Conservation (phyloP, 2,329 filamentous ascomycete genomes). For the Aquanectria penicillioides region DNA sequence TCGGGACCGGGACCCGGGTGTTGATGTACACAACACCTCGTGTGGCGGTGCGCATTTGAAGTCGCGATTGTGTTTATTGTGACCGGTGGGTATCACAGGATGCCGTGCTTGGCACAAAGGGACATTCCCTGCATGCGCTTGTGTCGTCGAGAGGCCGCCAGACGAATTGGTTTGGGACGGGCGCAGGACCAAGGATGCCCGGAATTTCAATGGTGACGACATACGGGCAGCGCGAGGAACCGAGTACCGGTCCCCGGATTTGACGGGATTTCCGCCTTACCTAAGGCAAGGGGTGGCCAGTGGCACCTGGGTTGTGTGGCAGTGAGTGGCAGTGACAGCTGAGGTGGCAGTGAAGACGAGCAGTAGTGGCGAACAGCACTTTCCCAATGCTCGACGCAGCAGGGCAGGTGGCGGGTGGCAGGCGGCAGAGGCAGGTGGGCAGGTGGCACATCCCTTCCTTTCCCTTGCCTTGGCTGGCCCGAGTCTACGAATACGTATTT, state of each 20-base stretch:
- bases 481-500: no score
- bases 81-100: constrained; percentile 9
- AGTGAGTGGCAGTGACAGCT: constrained; percentile 11
- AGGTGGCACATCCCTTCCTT: constrained; percentile 2
- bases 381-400: no score
- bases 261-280: constrained; percentile 17
- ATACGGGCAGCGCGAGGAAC: constrained; percentile 18
- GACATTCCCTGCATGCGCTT: constrained; percentile 13
- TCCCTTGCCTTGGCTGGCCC: not conserved
- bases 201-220: constrained; percentile 10
- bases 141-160: not conserved
- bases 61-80: constrained; percentile 18
- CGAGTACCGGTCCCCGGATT: constrained; percentile 20
- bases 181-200: constrained; percentile 15
- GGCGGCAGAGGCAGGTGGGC: constrained; percentile 9
- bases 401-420: constrained; percentile 6
- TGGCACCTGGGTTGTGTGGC: not conserved
- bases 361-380: no score
- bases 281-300: constrained; percentile 2
- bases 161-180: constrained; percentile 21
- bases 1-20: constrained; percentile 31
- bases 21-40: constrained; percentile 21
- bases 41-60: constrained; percentile 35
- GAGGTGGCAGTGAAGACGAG: not conserved
- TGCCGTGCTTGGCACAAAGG: constrained; percentile 4